Evolutionary conservation across 306 rosid species (phyloP).

Genomic region (Abrus precatorius): DNA sequence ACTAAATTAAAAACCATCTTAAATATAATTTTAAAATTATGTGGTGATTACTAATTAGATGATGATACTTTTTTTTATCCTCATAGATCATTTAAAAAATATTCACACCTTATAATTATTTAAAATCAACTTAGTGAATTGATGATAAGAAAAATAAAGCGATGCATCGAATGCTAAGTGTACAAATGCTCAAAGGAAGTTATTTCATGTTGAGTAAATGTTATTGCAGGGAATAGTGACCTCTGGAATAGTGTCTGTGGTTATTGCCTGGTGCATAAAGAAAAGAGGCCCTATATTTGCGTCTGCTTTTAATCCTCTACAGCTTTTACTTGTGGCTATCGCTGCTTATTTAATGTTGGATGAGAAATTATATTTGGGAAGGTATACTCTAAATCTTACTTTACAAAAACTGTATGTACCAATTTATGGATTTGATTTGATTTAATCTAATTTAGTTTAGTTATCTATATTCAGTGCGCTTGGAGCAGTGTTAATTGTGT

Average conservation of each 20-base stretch:
- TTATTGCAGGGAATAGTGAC: constrained; percentile 51
- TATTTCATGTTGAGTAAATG: not conserved
- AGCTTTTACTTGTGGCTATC: constrained; percentile 42
- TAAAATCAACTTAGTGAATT: no score
- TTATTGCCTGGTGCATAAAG: constrained; percentile 44
- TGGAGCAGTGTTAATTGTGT: constrained; percentile 48
- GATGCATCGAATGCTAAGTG: no score
- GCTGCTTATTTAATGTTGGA: constrained; percentile 43
- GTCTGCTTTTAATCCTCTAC: constrained; percentile 48
- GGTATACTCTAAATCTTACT: constrained; percentile 19
- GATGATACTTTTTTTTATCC: no score
- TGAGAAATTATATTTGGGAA: constrained; percentile 54
- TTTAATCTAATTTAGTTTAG: not conserved
- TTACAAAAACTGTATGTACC: not conserved
- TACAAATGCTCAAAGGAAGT: not conserved
- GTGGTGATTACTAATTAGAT: no score
- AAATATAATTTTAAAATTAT: no score
- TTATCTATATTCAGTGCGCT: constrained; percentile 33
- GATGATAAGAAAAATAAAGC: no score
- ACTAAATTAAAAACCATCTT: no score
- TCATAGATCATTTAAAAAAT: no score
- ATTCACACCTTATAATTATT: no score
- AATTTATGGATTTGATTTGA: not conserved
- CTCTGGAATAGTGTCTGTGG: constrained; percentile 37
- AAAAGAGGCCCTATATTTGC: constrained; percentile 53